Base-by-base conservation (phyloP, 345 rosid species). In the Mallotus nudiflorus region DNA sequence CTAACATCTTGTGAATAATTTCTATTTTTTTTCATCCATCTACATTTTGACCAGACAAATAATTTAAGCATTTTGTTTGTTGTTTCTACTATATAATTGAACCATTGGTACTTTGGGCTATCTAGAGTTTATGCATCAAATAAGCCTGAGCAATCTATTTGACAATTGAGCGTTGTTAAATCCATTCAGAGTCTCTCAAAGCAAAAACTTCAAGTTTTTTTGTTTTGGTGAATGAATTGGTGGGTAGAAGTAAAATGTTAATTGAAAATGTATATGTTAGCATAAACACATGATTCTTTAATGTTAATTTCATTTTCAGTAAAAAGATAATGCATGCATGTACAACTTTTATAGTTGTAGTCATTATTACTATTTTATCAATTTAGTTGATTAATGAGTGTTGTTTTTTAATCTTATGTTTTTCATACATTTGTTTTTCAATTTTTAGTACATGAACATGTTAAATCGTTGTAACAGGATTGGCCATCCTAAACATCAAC, bases 401-500 rank as follows among this genome's bases (percentile, higher is more conserved):
- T 50, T 48, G 18, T 33, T 24, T 53, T 53, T 28, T 48, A 4
- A n/a, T n/a, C n/a, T n/a, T n/a, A n/a, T n/a, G 22, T 49, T 48
- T 31, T 52, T 62, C 33, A 37, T 33, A 46, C 8, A 7, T 20
- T 42, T 58, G 28, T 27, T 39, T 28, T 0, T 59, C 25, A 25
- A 57, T 12, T 57, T 31, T 62, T 55, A 29, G n/a, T 61, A 16
- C 22, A 15, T 54, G 44, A 61, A 52, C 69, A 31, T 56, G 51
- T 46, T 63, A 35, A 55, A 33, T 54, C 29, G 40, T 45, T 71
- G 37, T 58, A 56, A 62, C 85, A 82, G 90, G 75, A 56, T 73
- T 81, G 57, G 65, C 70, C 62, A 52, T 74, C 51, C 69, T 79
- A 72, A 70, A 70, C 69, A 65, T 77, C 82, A 68, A 71, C 77